Base-by-base conservation (phyloP, 176 grass and related monocot genomes). In the Avena atlantica region DNA sequence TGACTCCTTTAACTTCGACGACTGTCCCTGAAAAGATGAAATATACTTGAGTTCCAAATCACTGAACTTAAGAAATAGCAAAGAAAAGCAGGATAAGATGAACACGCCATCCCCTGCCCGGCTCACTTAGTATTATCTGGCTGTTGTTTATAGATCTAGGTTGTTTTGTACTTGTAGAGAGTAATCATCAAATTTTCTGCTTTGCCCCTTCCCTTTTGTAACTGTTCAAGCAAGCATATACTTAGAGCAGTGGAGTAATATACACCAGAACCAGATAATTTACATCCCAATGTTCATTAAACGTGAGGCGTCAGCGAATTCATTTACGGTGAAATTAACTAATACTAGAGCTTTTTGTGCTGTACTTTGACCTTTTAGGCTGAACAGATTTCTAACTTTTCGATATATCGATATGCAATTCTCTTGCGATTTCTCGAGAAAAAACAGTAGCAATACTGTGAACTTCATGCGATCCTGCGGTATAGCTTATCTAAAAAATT, bases 1-100 rank as follows among this genome's bases (percentile, higher is more conserved):
- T 0, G 87, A 78, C 68, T 90, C 93, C 80, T 93, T 98, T 68
- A 72, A 94, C 78, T 96, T 98, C 85, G 89, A 92, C 84, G 84
- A 74, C 68, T 91, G 94, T 44, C 93, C 96, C 96, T 98, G 83
- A 75, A 89, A 93, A 36, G 70, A 83, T 80, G 78, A 73, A 37
- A 84, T 76, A 50, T 74, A 56, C 29, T 49, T 48, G 5, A 70
- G 51, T 36, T 24, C 48, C 19, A 23, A 74, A 81, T 49, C 81
- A 86, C 58, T 58, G 56, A 77, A 86, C 23, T 61, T 42, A 68
- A 40, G 9, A 20, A n/a, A 58, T 47, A 74, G 12, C 13, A 70
- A 58, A 76, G n/a, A 58, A 68, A 74, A 65, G 10, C 3, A 40
- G 55, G 59, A 81, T 3, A 64, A 34, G n/a, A 42, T 0, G 19